Conservation (phyloP, 768 basidiomycete genomes). For the Collybia sp. region DNA sequence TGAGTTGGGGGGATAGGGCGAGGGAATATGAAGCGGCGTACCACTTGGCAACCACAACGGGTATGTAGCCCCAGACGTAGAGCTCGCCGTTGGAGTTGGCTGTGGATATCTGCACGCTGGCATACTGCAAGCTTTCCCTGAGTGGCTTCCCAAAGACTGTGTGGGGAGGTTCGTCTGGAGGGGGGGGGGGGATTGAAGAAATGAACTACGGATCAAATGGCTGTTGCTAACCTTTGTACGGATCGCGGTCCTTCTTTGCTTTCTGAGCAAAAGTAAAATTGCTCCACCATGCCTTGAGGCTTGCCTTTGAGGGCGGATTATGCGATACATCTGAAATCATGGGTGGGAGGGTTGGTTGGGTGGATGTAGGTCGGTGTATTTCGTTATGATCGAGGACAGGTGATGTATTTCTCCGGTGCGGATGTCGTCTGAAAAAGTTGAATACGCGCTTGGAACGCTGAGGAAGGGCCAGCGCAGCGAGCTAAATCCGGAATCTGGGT, state of each 20-base stretch:
- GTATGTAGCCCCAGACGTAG: constrained; percentile 92
- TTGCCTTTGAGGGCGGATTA: constrained; percentile 43
- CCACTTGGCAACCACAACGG: constrained; percentile 98
- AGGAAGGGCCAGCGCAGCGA: constrained; percentile 12
- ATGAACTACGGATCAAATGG: constrained; percentile 1
- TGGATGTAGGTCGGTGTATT: constrained; percentile 2
- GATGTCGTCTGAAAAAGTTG: constrained; percentile 8
- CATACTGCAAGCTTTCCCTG: constrained; percentile 77
- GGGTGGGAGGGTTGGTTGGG: background rate
- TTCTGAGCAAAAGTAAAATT: constrained; percentile 66
- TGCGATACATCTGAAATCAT: constrained; percentile 8
- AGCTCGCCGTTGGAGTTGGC: constrained; percentile 77
- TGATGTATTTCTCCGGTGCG: constrained; percentile 1
- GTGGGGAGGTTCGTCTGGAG: constrained; percentile 2
- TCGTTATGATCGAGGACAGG: constrained; percentile 9
- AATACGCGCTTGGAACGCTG: constrained; percentile 9
- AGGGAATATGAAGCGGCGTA: constrained; percentile 30
- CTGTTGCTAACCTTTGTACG: constrained; percentile 29
- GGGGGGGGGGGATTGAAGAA: background rate
- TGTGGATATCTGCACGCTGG: constrained; percentile 92
- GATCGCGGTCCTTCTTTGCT: constrained; percentile 51
- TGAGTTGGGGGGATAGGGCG: constrained; percentile 1
- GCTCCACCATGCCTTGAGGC: constrained; percentile 79
- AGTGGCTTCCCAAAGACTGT: constrained; percentile 84
- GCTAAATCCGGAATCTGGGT: background rate